Evolutionary conservation across 2,329 filamentous ascomycete genomes (phyloP).

Genomic region (Fusarium temperatum): DNA sequence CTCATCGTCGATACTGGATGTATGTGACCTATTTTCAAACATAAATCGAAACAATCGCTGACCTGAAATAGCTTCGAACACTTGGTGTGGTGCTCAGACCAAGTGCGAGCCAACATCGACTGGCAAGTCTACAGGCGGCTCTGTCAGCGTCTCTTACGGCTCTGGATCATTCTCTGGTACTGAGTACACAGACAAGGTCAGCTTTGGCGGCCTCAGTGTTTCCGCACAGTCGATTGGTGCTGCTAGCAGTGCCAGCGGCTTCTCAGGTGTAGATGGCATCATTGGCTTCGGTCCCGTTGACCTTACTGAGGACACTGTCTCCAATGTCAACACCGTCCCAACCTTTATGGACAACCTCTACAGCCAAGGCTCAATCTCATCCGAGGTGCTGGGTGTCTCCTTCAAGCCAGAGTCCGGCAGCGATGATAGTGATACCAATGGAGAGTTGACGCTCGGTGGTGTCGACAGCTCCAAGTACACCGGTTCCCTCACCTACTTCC

Average conservation of each 20-base stretch:
- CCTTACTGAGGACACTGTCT: not conserved
- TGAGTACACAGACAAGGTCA: not conserved
- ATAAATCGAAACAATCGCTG: rapidly evolving
- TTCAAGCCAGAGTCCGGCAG: not conserved
- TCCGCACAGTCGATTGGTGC: not conserved
- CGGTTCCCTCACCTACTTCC: not conserved
- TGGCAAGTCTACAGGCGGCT: not conserved
- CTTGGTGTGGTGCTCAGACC: not conserved
- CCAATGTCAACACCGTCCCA: not conserved
- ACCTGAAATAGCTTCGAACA: not conserved
- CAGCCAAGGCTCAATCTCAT: not conserved
- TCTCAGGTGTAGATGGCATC: not conserved
- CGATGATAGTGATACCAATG: not conserved
- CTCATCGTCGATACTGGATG: not conserved
- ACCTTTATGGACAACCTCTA: not conserved
- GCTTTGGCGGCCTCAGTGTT: not conserved
- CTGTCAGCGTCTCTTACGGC: not conserved
- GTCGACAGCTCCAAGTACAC: not conserved
- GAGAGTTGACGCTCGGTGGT: slow-evolving; percentile 1
- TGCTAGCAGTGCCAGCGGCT: not conserved
- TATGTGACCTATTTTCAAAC: rapidly evolving
- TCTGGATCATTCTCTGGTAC: not conserved
- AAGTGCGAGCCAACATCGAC: not conserved
- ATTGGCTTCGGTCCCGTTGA: not conserved
- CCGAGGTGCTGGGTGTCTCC: not conserved